These are phyloP conservation scores for Ustilago xerochloae DNA, from an alignment of 1,284 basidiomycete species.

Conservation along the genomic window DNA sequence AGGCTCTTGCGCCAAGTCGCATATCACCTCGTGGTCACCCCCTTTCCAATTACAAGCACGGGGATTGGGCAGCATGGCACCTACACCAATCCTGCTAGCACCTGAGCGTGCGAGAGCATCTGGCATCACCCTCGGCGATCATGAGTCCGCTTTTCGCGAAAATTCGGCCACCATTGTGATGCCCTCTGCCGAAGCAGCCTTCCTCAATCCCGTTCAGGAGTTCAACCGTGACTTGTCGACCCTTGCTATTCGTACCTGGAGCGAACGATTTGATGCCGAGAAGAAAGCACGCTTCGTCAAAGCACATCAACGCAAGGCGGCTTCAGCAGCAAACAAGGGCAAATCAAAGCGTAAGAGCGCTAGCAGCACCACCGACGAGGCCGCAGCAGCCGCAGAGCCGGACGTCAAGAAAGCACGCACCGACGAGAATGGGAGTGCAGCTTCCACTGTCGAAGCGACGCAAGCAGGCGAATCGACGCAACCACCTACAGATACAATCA, in stretches of 20 bases:
- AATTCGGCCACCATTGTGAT: conserved; percentile 66
- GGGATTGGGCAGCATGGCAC: conserved; percentile 54
- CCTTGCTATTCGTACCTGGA: conserved; percentile 87
- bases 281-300: conserved; percentile 76
- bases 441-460: conserved; percentile 1
- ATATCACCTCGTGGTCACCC: neutral
- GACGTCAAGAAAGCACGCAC: conserved; percentile 23
- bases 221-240: conserved; percentile 96
- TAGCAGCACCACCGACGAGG: neutral
- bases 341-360: conserved; percentile 39
- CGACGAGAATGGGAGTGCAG: conserved; percentile 7
- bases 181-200: conserved; percentile 71
- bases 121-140: conserved; percentile 54
- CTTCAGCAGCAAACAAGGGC: conserved; percentile 38
- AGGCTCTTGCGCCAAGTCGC: conserved; percentile 6
- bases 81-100: conserved; percentile 58
- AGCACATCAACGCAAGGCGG: conserved; percentile 67
- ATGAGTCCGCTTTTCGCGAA: conserved; percentile 64
- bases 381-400: conserved; percentile 1
- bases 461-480: neutral
- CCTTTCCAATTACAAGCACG: neutral
- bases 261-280: conserved; percentile 77
- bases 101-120: conserved; percentile 49
- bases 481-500: neutral
- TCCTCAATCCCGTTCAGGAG: conserved; percentile 97